Percentiles rank a stretch among this genome's conserved stretches.
These are phyloP conservation scores for Arctium lappa DNA, from an alignment of 129 eudicot genomes.

Conservation along the genomic window DNA sequence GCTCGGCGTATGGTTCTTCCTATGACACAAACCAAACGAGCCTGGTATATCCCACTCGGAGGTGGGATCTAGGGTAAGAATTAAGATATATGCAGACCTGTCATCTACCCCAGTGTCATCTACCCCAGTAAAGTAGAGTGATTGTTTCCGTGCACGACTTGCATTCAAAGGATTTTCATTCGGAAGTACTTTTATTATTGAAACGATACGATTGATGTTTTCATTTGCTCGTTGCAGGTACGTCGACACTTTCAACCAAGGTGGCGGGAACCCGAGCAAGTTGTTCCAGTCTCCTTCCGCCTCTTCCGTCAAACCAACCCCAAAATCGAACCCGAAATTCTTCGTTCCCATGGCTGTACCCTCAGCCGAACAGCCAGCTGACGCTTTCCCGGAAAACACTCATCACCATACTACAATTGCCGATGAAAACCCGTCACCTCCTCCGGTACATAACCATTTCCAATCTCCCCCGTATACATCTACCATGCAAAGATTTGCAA, in stretches of 20 bases:
- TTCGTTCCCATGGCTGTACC: conserved; percentile 69
- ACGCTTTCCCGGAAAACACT: conserved; percentile 11
- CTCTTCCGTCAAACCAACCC: conserved; percentile 52
- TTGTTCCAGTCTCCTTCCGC: conserved; percentile 72
- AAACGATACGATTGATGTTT: neutral
- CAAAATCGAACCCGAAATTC: conserved; percentile 56
- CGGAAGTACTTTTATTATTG: neutral
- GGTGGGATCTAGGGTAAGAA: no score
- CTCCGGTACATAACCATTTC: conserved; percentile 27
- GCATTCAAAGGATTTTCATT: no score
- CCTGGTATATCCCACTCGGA: no score
- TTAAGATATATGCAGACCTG: no score
- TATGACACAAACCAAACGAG: no score
- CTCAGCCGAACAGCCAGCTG: conserved; percentile 32
- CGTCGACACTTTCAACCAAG: conserved; percentile 93
- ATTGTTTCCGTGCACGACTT: no score
- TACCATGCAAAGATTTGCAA: conserved; percentile 68
- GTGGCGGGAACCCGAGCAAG: conserved; percentile 73
- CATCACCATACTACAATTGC: conserved; percentile 31
- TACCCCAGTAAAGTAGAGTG: no score
- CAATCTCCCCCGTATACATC: conserved; percentile 48
- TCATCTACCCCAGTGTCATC: no score
- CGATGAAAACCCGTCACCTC: conserved; percentile 32
- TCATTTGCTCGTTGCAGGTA: conserved; percentile 51
- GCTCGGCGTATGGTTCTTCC: no score